Base-by-base conservation (phyloP, 176 grass and related monocot genomes). In the Avena insularis region DNA sequence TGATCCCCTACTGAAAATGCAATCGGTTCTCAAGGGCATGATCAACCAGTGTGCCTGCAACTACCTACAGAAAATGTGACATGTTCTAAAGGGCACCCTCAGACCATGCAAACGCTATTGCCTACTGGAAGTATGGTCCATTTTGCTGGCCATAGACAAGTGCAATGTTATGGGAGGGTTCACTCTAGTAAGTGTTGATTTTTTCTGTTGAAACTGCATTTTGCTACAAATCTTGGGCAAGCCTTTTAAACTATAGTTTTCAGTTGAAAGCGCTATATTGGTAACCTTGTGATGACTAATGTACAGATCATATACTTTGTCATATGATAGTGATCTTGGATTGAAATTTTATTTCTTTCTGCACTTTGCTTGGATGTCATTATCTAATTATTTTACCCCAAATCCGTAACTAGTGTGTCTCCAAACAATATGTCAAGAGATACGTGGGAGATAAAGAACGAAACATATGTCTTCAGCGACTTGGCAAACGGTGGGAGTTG, bases 231-330 rank as follows among this genome's bases (percentile, higher is more conserved):
- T 14, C 47, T 54, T 0, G 14, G 54, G 46, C 72, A 29, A 75
- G 47, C 73, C 13, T 49, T 76, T 76, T 51, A 31, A 76, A 76
- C 73, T 31, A 53, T 17, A 76, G 47, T 53, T 76, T 76, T 76
- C 48, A 51, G 13, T 50, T 76, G 13, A 76, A 53, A 75, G 17
- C 13, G 53, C 48, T 76, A 51, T 51, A 12, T 76, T 29, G 25
- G 54, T 33, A 54, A 77, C 27, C 48, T 27, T 29, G 8, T 6
- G 12, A 31, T 77, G 49, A 33, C 14, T 77, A 54, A 55, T 9
- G 53, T 76, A 54, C 6, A 54, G 7, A 11, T 27, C 21, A 76
- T 76, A 31, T 54, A 76, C 8, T 73, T 47, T 74, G 10, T 77
- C 5, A 7, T 54, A 33, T 77, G 72, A 75, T 51, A 23, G 48